phyloP scores from a whole-genome alignment of 2,329 filamentous ascomycete genomes.

The Cladophialophora bantiana region DNA sequence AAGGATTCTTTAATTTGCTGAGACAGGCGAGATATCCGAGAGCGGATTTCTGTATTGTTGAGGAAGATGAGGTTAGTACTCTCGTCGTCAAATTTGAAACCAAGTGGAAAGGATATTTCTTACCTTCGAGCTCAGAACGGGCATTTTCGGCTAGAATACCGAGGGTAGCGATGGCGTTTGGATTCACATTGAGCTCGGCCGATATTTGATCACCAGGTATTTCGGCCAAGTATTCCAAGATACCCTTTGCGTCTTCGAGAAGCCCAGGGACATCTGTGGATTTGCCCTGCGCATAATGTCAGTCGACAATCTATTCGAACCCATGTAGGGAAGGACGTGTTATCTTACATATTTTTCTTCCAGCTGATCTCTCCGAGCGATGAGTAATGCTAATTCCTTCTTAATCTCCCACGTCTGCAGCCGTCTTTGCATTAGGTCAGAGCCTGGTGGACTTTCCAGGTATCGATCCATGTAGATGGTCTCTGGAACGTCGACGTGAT shows the following conservation, averaged over 20 bases:
- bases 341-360: conserved; percentile 37
- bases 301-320: neutral
- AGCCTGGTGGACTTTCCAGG: conserved; percentile 70
- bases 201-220: conserved; percentile 25
- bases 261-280: conserved; percentile 35
- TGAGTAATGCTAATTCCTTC: conserved; percentile 64
- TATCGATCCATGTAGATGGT: conserved; percentile 88
- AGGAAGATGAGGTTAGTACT: conserved; percentile 4
- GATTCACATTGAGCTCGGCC: conserved; percentile 29
- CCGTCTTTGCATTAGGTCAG: conserved; percentile 68
- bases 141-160: conserved; percentile 32
- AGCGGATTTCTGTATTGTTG: conserved; percentile 24
- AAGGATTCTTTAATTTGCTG: conserved; percentile 66
- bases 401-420: conserved; percentile 78
- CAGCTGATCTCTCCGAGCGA: conserved; percentile 55
- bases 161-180: conserved; percentile 32
- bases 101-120: neutral
- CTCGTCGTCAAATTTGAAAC: neutral
- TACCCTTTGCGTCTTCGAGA: conserved; percentile 37
- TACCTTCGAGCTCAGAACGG: conserved; percentile 34
- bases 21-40: conserved; percentile 25
- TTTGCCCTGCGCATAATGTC: conserved; percentile 31
- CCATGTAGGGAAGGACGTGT: neutral
- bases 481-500: conserved; percentile 79
- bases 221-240: conserved; percentile 34